A percentile compares a stretch with the other conserved stretches of the same genome.
phyloP scores from a whole-genome alignment of 1,284 basidiomycete species.

The Pyrrhoderma noxium region DNA sequence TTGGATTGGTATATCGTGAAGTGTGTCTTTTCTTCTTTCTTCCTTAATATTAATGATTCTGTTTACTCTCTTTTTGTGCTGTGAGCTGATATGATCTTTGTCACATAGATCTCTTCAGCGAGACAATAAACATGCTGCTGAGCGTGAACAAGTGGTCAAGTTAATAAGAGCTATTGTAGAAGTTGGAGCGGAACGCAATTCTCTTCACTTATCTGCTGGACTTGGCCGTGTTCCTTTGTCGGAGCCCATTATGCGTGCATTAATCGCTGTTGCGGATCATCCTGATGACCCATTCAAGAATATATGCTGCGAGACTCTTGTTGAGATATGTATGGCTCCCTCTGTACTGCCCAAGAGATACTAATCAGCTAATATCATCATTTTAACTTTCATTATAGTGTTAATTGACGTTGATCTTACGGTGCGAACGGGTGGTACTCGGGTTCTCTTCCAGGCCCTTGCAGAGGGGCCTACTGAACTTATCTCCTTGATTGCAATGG shows the following conservation, averaged over 20 bases:
- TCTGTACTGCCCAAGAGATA: not conserved
- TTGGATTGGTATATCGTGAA: conserved; percentile 88
- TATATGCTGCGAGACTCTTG: conserved; percentile 83
- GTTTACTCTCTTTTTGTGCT: no score
- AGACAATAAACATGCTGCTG: conserved; percentile 76
- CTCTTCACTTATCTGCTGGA: conserved; percentile 34
- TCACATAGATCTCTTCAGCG: conserved; percentile 77
- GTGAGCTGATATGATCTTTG: conserved; percentile 7
- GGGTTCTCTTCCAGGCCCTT: conserved; percentile 81
- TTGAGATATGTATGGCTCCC: conserved; percentile 72
- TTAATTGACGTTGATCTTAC: conserved; percentile 84
- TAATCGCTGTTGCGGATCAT: conserved; percentile 92
- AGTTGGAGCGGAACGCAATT: conserved; percentile 52
- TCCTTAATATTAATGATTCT: not conserved
- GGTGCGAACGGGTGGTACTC: conserved; percentile 74
- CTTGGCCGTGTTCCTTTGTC: conserved; percentile 54
- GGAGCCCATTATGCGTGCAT: conserved; percentile 75
- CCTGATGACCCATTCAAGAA: conserved; percentile 83
- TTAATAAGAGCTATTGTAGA: conserved; percentile 82
- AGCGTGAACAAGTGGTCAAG: conserved; percentile 94
- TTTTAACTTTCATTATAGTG: conserved; percentile 35
- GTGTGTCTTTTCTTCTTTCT: conserved; percentile 34
- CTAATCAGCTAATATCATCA: conserved; percentile 21
- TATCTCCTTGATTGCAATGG: conserved; percentile 74
- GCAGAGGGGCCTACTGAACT: conserved; percentile 86